phyloP scores from a whole-genome alignment of 345 rosid genomes.

The Garcia nutans region DNA sequence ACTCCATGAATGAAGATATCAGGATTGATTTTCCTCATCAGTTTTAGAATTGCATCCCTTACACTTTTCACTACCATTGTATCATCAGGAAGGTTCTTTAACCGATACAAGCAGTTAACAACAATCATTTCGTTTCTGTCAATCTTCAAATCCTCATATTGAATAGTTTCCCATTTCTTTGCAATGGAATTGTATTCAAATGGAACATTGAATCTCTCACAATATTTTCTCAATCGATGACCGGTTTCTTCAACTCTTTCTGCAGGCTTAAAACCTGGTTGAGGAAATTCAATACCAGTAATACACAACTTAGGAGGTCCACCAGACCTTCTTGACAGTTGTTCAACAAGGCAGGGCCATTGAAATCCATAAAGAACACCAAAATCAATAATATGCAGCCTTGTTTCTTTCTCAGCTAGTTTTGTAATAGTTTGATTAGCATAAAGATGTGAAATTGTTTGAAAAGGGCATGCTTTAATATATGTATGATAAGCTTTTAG shows the following conservation, averaged over 20 bases:
- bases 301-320: slow-evolving; percentile 56
- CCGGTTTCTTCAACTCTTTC: slow-evolving; percentile 60
- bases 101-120: slow-evolving; percentile 40
- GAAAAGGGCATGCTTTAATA: slow-evolving; percentile 54
- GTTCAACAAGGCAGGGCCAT: slow-evolving; percentile 58
- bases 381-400: slow-evolving; percentile 58
- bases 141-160: slow-evolving; percentile 50
- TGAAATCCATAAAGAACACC: slow-evolving; percentile 62
- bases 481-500: slow-evolving; percentile 50
- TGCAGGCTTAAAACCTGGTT: slow-evolving; percentile 60
- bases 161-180: slow-evolving; percentile 59
- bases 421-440: slow-evolving; percentile 48
- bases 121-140: slow-evolving; percentile 48
- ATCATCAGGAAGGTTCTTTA: slow-evolving; percentile 58
- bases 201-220: slow-evolving; percentile 48
- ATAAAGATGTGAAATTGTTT: slow-evolving; percentile 46
- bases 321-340: slow-evolving; percentile 42
- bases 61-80: slow-evolving; percentile 42
- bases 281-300: slow-evolving; percentile 59
- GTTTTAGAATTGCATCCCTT: slow-evolving; percentile 16
- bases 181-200: slow-evolving; percentile 58
- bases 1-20: slow-evolving; percentile 26
- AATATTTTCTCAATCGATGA: slow-evolving; percentile 42
- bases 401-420: slow-evolving; percentile 41
- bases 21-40: slow-evolving; percentile 19